Evolutionary conservation across 768 basidiomycete genomes (phyloP).

Genomic region (Suillus plorans): DNA sequence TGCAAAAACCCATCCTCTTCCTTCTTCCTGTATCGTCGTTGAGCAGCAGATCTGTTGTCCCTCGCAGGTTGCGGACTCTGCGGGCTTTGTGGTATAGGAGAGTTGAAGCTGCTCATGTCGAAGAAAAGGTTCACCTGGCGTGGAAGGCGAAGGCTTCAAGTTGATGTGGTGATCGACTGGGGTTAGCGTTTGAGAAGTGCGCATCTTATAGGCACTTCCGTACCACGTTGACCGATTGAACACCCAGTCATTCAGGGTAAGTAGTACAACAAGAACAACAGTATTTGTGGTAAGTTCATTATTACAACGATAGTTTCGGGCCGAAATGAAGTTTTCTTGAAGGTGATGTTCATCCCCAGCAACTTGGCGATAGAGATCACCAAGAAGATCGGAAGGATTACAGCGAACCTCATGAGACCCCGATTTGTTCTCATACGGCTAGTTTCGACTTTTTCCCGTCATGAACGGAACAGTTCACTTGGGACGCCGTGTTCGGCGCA

Average conservation of each 20-base stretch:
- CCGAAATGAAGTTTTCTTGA: neutral
- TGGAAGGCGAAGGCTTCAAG: neutral
- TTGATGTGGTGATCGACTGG: neutral
- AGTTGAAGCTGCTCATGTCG: neutral
- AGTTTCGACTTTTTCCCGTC: neutral
- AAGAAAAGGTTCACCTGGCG: too few species aligned
- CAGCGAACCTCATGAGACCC: neutral
- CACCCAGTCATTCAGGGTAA: neutral
- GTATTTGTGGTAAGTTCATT: neutral
- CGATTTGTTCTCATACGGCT: neutral
- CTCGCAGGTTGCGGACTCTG: neutral
- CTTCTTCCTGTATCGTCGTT: constrained; percentile 3
- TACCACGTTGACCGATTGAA: neutral
- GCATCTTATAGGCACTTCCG: neutral
- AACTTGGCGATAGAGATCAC: neutral
- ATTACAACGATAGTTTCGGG: neutral
- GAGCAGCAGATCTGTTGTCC: neutral
- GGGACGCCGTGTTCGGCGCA: neutral
- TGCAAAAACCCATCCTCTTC: neutral
- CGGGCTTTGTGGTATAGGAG: too few species aligned
- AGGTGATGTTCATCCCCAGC: neutral
- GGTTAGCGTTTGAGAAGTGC: neutral
- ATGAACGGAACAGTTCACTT: neutral
- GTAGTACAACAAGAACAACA: neutral
- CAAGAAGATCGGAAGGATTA: neutral